Conservation (phyloP, 2,329 filamentous ascomycete genomes). For the Beauveria sp. region DNA sequence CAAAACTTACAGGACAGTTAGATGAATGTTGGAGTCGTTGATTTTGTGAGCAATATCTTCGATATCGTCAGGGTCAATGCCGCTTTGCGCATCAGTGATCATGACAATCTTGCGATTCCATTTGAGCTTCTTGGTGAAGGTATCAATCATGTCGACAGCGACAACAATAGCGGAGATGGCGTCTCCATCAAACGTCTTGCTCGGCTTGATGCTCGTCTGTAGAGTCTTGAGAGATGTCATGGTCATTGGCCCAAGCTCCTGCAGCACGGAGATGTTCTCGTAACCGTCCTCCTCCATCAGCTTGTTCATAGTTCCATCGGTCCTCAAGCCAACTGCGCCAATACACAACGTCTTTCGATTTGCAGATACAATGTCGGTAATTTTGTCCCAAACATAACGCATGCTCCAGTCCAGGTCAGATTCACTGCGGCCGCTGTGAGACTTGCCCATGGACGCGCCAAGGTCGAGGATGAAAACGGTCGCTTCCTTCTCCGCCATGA, state of each 20-base stretch:
- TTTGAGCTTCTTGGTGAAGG: constrained; percentile 73
- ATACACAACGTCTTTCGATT: constrained; percentile 62
- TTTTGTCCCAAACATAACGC: constrained; percentile 91
- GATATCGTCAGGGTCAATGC: constrained; percentile 65
- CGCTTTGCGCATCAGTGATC: constrained; percentile 71
- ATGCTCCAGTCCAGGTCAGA: constrained; percentile 84
- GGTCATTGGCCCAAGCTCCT: constrained; percentile 51
- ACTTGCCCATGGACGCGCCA: constrained; percentile 73
- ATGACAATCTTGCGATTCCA: constrained; percentile 74
- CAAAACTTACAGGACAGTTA: constrained; percentile 64
- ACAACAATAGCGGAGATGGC: constrained; percentile 81
- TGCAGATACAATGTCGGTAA: constrained; percentile 59
- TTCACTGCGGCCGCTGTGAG: constrained; percentile 61
- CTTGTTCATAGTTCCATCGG: constrained; percentile 65
- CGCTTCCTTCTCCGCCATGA: constrained; percentile 88
- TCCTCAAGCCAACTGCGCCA: constrained; percentile 76
- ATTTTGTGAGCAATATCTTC: constrained; percentile 65
- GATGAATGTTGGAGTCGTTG: constrained; percentile 66
- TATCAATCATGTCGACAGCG: constrained; percentile 77
- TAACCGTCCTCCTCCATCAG: constrained; percentile 66
- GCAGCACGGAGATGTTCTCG: constrained; percentile 72
- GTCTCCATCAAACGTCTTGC: constrained; percentile 63
- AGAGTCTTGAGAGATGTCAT: constrained; percentile 65
- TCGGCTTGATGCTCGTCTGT: constrained; percentile 56
- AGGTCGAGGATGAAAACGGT: constrained; percentile 89